phyloP scores from a whole-genome alignment of 345 rosid genomes.

The Eucalyptus brandiana region DNA sequence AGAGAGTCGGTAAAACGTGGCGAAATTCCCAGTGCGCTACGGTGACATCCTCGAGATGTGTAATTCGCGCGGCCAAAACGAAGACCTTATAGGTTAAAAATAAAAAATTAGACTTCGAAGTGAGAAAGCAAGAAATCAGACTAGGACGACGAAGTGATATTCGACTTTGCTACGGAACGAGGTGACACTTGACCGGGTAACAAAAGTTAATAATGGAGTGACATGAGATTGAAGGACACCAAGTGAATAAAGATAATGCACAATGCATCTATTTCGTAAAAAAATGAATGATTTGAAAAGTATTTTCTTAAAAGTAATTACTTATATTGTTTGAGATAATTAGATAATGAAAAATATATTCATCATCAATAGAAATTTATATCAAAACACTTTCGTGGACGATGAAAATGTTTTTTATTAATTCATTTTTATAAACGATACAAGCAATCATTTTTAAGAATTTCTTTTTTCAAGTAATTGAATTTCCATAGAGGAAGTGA shows the following conservation, averaged over 20 bases:
- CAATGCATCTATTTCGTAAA: accelerated
- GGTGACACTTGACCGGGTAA: not conserved
- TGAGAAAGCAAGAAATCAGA: not conserved
- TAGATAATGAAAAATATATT: too few species aligned
- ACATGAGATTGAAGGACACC: accelerated
- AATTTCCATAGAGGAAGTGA: not conserved
- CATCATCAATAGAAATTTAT: too few species aligned
- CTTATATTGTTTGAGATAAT: not conserved
- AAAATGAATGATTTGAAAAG: not conserved
- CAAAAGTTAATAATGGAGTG: not conserved
- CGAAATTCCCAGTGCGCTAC: not conserved
- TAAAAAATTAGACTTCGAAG: not conserved
- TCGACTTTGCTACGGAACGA: not conserved
- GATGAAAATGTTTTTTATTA: not conserved
- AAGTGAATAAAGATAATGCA: not conserved
- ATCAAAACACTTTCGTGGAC: accelerated
- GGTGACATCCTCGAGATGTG: not conserved
- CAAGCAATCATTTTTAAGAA: accelerated
- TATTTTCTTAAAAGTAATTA: accelerated
- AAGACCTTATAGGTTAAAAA: not conserved
- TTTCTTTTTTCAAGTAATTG: not conserved
- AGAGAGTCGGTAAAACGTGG: not conserved
- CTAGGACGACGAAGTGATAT: not conserved
- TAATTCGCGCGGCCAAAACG: not conserved
- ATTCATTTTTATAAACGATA: too few species aligned